A percentile compares a stretch with the other conserved stretches of the same genome.
Conservation (phyloP, 2,329 filamentous ascomycete species). For the Colletotrichum sp. region DNA sequence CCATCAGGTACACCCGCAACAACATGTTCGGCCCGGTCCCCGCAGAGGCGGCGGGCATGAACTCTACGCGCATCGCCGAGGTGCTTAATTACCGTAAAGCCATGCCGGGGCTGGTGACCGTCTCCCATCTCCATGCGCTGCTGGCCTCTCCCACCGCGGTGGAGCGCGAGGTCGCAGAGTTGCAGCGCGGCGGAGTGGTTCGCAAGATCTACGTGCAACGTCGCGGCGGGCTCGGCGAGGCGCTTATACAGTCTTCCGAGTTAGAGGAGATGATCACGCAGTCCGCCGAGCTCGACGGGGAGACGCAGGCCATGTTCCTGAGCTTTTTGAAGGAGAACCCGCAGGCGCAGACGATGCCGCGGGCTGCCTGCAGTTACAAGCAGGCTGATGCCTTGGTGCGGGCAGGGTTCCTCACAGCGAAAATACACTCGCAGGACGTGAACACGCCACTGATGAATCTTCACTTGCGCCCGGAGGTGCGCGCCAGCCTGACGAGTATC, state of each 20-base stretch:
- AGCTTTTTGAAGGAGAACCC: conserved; percentile 56
- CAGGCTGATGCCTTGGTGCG: conserved; percentile 65
- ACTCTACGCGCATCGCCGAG: conserved; percentile 66
- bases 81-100: conserved; percentile 64
- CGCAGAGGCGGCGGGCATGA: conserved; percentile 62
- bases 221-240: conserved; percentile 67
- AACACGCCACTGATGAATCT: conserved; percentile 38
- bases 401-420: conserved; percentile 70
- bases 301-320: conserved; percentile 56
- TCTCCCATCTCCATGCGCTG: conserved; percentile 70
- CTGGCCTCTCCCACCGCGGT: conserved; percentile 62
- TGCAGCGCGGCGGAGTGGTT: conserved; percentile 61
- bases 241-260: conserved; percentile 63
- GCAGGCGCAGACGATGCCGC: conserved; percentile 37
- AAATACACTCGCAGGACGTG: conserved; percentile 21
- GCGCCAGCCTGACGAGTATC: conserved; percentile 63
- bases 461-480: conserved; percentile 56
- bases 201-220: conserved; percentile 68
- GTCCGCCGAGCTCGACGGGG: conserved; percentile 30
- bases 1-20: conserved; percentile 64
- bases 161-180: conserved; percentile 70
- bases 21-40: conserved; percentile 72
- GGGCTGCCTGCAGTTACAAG: conserved; percentile 3
- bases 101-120: conserved; percentile 68
- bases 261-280: conserved; percentile 41